phyloP scores from a whole-genome alignment of 2,329 filamentous ascomycete genomes.

The Phoma sp. region DNA sequence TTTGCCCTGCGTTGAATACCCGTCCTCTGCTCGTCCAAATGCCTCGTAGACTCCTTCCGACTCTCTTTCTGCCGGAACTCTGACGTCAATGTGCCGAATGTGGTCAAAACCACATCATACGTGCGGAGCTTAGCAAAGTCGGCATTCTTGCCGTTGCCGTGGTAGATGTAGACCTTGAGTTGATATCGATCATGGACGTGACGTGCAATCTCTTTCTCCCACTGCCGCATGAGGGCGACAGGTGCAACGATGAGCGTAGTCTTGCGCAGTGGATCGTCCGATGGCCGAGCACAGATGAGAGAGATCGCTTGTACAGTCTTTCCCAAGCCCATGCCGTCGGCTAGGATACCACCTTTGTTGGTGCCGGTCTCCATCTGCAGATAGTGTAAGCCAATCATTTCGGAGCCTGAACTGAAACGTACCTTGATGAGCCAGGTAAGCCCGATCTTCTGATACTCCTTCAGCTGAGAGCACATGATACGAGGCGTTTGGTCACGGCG shows the following conservation, averaged over 20 bases:
- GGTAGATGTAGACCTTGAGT: constrained; percentile 72
- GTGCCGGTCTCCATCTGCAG: constrained; percentile 69
- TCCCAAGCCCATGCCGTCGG: constrained; percentile 72
- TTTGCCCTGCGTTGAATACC: constrained; percentile 25
- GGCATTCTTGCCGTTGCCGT: constrained; percentile 63
- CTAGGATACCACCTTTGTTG: constrained; percentile 75
- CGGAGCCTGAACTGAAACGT: background rate
- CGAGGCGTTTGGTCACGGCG: constrained; percentile 72
- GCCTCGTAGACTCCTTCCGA: constrained; percentile 56
- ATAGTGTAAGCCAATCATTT: background rate
- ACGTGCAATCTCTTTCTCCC: constrained; percentile 77
- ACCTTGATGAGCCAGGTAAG: constrained; percentile 74
- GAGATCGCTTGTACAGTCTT: constrained; percentile 85
- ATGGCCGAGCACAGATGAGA: constrained; percentile 73
- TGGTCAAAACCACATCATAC: constrained; percentile 79
- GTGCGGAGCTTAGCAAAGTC: constrained; percentile 66
- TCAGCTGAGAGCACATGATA: constrained; percentile 71
- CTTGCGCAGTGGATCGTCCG: constrained; percentile 63
- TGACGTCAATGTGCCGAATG: constrained; percentile 73
- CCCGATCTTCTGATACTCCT: constrained; percentile 82
- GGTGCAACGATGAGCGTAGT: constrained; percentile 86
- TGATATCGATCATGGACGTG: constrained; percentile 68
- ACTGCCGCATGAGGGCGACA: constrained; percentile 80
- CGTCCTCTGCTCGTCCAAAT: constrained; percentile 49
- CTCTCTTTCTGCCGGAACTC: constrained; percentile 69